Conservation (phyloP, 305 asterid genomes). For the Fraxinus paxiana region DNA sequence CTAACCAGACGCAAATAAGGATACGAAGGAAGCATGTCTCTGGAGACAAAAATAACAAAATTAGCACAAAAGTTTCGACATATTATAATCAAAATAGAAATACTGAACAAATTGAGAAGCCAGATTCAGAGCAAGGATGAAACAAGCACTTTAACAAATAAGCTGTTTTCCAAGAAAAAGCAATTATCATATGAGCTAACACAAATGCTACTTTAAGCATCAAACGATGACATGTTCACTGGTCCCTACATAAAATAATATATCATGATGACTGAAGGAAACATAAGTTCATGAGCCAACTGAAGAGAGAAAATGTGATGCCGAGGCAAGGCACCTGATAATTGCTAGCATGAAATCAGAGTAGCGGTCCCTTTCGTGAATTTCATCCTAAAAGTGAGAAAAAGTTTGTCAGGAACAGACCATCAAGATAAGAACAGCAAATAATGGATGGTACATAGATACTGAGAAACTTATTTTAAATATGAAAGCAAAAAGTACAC, state of each 20-base stretch:
- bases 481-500: slow-evolving; percentile 10
- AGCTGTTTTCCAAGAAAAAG: background rate
- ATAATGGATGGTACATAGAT: slow-evolving; percentile 17
- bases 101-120: background rate
- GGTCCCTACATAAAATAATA: slow-evolving; percentile 8
- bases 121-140: slow-evolving; percentile 1
- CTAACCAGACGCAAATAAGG: slow-evolving; percentile 90
- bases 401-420: slow-evolving; percentile 23
- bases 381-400: slow-evolving; percentile 70
- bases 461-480: background rate
- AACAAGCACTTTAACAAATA: slow-evolving; percentile 3
- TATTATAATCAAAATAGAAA: background rate
- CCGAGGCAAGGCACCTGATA: slow-evolving; percentile 58
- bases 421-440: slow-evolving; percentile 12
- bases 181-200: slow-evolving; percentile 2
- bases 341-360: slow-evolving; percentile 95
- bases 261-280: slow-evolving; percentile 8
- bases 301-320: slow-evolving; percentile 17
- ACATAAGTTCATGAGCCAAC: slow-evolving; percentile 3
- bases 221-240: background rate
- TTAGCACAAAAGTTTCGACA: slow-evolving; percentile 21
- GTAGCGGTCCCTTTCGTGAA: slow-evolving; percentile 97
- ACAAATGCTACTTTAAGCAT: background rate
- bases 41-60: slow-evolving; percentile 38
- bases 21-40: slow-evolving; percentile 78